Evolutionary conservation across 306 rosid species (phyloP).

Genomic region (Glycyrrhiza uralensis): DNA sequence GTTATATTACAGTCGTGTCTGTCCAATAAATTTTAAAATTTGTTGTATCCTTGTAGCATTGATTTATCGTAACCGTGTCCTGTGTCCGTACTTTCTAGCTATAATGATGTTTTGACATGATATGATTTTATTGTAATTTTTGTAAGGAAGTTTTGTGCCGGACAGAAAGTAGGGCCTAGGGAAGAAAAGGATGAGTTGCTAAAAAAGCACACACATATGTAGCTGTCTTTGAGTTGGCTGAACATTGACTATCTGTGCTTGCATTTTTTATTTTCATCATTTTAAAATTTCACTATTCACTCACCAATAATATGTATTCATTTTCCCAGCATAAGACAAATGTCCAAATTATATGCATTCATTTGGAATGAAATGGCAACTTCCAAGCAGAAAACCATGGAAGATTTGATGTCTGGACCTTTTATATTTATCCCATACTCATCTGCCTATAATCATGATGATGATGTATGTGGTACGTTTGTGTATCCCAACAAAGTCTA

Average conservation of each 20-base stretch:
- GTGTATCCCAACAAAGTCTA: conserved; percentile 60
- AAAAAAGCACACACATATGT: neutral
- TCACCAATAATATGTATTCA: conserved; percentile 10
- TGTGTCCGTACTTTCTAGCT: neutral
- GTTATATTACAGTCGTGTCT: neutral
- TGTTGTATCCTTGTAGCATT: neutral
- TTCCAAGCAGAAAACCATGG: conserved; percentile 53
- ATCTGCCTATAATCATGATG: conserved; percentile 45
- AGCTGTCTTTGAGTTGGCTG: neutral
- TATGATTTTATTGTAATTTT: neutral
- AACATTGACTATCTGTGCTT: neutral
- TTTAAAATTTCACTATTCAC: neutral
- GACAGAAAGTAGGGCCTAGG: neutral
- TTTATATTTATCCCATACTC: conserved; percentile 70
- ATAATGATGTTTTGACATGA: neutral
- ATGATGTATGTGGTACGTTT: conserved; percentile 63
- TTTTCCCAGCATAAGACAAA: conserved; percentile 62
- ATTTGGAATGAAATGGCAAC: conserved; percentile 76
- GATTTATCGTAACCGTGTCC: neutral
- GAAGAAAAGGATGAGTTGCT: neutral
- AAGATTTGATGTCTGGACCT: conserved; percentile 62
- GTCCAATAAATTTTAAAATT: neutral
- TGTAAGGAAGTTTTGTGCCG: neutral
- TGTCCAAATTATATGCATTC: conserved; percentile 73
- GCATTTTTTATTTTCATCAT: neutral